Base-by-base conservation (phyloP, 2,329 filamentous ascomycete genomes). In the Fusarium pseudoanthophilum region DNA sequence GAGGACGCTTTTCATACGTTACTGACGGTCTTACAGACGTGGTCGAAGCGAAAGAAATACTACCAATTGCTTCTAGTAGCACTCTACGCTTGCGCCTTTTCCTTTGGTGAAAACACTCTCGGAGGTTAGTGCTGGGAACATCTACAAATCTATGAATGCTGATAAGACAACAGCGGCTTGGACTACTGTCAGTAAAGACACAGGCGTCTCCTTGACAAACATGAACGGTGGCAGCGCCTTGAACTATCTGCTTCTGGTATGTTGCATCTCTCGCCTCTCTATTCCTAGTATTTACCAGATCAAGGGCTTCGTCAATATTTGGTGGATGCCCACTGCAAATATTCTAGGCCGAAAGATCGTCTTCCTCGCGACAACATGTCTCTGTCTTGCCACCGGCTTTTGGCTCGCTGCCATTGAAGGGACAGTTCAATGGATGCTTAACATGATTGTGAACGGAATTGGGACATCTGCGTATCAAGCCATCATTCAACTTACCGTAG, bases 261-360 rank as follows among this genome's bases (percentile, higher is more conserved):
- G n/a, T 36, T 7, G 2, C 0, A 2, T 5, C 1, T 11, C 8
- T 7, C 5, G 11, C 15, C 15, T 24, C 3, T 5, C 5, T 0
- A 3, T 24, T 3, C 5, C 2, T 4, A 2, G 8, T 26, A 1
- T n/a, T 52, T 9, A 36, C n/a, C 18, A 8, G 2, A 1, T 26
- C 13, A 15, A 53, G 18, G 49, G 32, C 7, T 53, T 53, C 13
- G 49, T 53, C n/a, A 53, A 53, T 2, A 53, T 53, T 9, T 53
- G 32, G 32, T 53, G 24, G 51, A 53, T 37, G 51, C 51, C 24
- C 3, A 53, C 34, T 21, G 51, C 34, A 1, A 53, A 37, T 4
- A 37, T 53, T 7, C 7, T 53, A 2, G 51, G 51, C 10, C 10
- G 51, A n/a, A 53, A 53, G 24, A 2, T 52, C 4, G 48, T 53